Evolutionary conservation across 345 rosid genomes (phyloP).

Genomic region (Mallotus nudiflorus): DNA sequence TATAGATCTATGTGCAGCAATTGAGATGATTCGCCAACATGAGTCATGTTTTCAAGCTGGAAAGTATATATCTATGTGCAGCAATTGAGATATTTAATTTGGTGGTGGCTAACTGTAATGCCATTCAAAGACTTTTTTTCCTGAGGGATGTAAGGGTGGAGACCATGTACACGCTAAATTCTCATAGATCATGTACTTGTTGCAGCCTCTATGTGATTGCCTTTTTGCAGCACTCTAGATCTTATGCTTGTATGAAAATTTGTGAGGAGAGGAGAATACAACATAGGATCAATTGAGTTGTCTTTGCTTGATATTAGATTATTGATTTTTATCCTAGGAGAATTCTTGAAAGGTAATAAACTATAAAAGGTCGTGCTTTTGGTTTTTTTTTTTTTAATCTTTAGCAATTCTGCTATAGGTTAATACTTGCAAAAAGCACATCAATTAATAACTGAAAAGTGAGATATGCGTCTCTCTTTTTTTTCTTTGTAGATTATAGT

Average conservation of each 20-base stretch:
- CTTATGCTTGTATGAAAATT: background rate
- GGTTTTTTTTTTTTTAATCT: background rate
- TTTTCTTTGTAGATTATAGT: background rate
- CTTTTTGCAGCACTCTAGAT: background rate
- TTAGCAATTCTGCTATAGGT: background rate
- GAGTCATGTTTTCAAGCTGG: too few species aligned
- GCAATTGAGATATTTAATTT: background rate
- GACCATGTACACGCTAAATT: background rate
- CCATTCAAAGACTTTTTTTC: background rate
- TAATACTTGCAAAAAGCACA: background rate
- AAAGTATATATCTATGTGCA: background rate
- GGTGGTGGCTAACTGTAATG: background rate
- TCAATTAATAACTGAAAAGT: background rate
- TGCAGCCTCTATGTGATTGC: background rate
- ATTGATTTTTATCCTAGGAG: background rate
- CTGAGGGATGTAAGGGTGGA: background rate
- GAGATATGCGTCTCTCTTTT: background rate
- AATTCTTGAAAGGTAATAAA: background rate
- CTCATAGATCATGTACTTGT: background rate
- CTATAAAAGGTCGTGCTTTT: background rate
- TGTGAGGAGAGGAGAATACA: background rate
- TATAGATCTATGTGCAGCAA: too few species aligned
- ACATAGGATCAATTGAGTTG: background rate
- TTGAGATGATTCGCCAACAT: too few species aligned
- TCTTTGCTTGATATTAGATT: constrained; percentile 1